phyloP scores from a whole-genome alignment of 306 rosid species.

The Geum urbanum region DNA sequence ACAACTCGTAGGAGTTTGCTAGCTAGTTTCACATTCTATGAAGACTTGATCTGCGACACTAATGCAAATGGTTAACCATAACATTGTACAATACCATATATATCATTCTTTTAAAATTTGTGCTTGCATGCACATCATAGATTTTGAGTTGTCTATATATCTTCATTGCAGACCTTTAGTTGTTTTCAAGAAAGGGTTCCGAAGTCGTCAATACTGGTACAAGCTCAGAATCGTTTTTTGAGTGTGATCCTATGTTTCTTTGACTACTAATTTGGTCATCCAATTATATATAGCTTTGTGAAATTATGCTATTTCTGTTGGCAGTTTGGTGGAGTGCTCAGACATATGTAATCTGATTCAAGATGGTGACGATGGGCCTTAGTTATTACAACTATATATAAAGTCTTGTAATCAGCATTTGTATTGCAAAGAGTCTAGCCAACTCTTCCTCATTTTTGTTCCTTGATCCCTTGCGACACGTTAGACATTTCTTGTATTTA shows the following conservation, averaged over 20 bases:
- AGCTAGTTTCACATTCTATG: too few relatives aligned
- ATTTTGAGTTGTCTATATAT: background rate
- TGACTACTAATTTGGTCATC: background rate
- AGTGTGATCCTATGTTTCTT: background rate
- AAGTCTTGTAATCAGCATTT: background rate
- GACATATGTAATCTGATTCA: conserved; percentile 82
- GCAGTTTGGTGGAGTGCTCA: conserved; percentile 96
- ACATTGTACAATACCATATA: background rate
- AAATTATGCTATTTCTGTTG: background rate
- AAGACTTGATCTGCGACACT: background rate
- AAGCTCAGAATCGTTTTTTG: background rate
- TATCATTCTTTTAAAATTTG: background rate
- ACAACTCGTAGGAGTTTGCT: background rate
- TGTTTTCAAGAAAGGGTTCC: conserved; percentile 93
- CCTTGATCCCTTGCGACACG: too few relatives aligned
- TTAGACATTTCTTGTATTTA: too few relatives aligned
- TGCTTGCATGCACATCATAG: background rate
- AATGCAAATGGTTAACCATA: background rate
- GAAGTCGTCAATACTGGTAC: conserved; percentile 89
- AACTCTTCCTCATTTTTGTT: too few relatives aligned
- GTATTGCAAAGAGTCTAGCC: background rate
- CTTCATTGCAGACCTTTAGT: conserved; percentile 55
- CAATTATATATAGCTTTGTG: background rate
- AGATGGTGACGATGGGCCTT: conserved; percentile 59
- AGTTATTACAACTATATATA: background rate